A percentile compares a stretch with the other conserved stretches of the same genome.
Evolutionary conservation across 768 basidiomycete genomes (phyloP).

Genomic region (Boletus patriciae): DNA sequence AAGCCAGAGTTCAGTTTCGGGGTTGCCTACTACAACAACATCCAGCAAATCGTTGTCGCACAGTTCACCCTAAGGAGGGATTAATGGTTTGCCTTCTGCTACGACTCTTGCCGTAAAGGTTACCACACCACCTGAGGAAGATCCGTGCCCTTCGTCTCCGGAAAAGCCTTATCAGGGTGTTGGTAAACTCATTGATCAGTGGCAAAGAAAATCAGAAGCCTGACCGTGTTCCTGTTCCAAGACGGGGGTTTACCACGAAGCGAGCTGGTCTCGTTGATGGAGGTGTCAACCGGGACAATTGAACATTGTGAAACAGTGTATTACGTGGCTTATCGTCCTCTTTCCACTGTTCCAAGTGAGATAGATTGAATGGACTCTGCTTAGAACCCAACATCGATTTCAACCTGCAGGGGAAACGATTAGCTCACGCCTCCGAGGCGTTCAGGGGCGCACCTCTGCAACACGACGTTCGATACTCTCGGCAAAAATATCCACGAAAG

Average conservation of each 20-base stretch:
- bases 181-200: constrained; percentile 81
- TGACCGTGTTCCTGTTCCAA: constrained; percentile 40
- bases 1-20: constrained; percentile 21
- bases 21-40: constrained; percentile 21
- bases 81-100: constrained; percentile 30
- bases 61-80: constrained; percentile 12
- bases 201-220: constrained; percentile 82
- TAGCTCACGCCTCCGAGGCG: background rate
- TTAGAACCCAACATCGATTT: constrained; percentile 10
- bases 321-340: background rate
- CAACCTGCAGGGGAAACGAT: constrained; percentile 2
- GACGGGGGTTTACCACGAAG: constrained; percentile 43
- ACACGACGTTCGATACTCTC: constrained; percentile 4
- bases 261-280: constrained; percentile 37
- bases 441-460: constrained; percentile 1
- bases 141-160: constrained; percentile 57
- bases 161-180: constrained; percentile 83
- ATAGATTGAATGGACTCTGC: background rate
- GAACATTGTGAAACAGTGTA: constrained; percentile 13
- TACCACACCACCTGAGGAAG: constrained; percentile 21
- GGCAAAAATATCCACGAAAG: constrained; percentile 14
- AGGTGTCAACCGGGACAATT: constrained; percentile 20
- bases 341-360: constrained; percentile 11
- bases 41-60: constrained; percentile 24
- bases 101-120: constrained; percentile 8